Percentiles rank a stretch among this genome's conserved stretches.
phyloP scores from a whole-genome alignment of 2,329 filamentous ascomycete species.

The Truncatella angustata region DNA sequence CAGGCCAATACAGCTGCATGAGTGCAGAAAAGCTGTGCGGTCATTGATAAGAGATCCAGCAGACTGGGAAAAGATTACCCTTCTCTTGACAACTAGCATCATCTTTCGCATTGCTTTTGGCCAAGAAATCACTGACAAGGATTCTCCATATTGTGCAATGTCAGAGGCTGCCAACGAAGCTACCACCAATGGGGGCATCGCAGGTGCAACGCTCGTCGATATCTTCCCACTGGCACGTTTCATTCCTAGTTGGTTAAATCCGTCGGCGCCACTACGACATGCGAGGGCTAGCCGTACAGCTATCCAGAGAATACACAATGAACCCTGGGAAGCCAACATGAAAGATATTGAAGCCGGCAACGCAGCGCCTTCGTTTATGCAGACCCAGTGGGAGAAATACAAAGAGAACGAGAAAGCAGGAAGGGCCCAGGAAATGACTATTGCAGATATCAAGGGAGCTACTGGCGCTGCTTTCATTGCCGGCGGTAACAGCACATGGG shows the following conservation, averaged over 20 bases:
- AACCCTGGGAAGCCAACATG: slow-evolving; percentile 34
- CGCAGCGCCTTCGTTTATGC: slow-evolving; percentile 28
- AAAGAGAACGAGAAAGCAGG: slow-evolving; percentile 26
- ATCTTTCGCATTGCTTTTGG: slow-evolving; percentile 24
- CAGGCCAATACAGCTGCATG: slow-evolving; percentile 30
- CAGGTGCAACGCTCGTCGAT: slow-evolving; percentile 41
- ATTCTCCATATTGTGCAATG: slow-evolving; percentile 23
- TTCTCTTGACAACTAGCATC: slow-evolving; percentile 23
- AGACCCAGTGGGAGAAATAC: slow-evolving; percentile 26
- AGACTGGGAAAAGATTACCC: slow-evolving; percentile 21
- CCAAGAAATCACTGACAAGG: slow-evolving; percentile 18
- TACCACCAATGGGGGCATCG: slow-evolving; percentile 17
- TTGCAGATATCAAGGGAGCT: slow-evolving; percentile 48
- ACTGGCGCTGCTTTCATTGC: slow-evolving; percentile 47
- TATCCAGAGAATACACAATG: slow-evolving; percentile 37
- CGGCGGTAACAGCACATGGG: slow-evolving; percentile 45
- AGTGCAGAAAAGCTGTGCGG: slow-evolving; percentile 26
- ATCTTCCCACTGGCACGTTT: slow-evolving; percentile 43
- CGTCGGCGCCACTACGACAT: slow-evolving; percentile 20
- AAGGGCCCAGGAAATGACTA: slow-evolving; percentile 29
- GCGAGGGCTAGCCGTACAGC: slow-evolving; percentile 18
- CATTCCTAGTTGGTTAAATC: slow-evolving; percentile 35
- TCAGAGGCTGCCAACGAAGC: slow-evolving; percentile 13
- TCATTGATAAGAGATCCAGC: slow-evolving; percentile 17
- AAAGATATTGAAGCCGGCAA: slow-evolving; percentile 30